phyloP scores from a whole-genome alignment of 768 basidiomycete genomes.

The Phaffia australis region DNA sequence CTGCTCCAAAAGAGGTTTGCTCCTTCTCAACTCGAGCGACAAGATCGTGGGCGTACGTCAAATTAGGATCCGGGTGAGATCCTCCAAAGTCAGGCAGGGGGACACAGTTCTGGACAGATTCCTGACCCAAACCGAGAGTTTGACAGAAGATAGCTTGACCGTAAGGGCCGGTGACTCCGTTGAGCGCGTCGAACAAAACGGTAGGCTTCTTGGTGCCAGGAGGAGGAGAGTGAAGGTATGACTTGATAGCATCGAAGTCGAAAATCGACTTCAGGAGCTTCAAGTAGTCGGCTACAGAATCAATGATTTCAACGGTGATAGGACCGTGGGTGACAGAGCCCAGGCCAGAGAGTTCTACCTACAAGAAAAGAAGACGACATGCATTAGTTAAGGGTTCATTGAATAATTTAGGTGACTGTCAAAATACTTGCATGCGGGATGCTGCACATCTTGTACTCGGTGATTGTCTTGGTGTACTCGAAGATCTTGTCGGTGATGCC shows the following conservation, averaged over 20 bases:
- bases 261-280: constrained; percentile 76
- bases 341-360: constrained; percentile 76
- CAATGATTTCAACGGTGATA: constrained; percentile 75
- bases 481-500: constrained; percentile 90
- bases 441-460: constrained; percentile 72
- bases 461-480: constrained; percentile 77
- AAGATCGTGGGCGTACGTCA: constrained; percentile 89
- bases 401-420: background rate
- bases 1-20: constrained; percentile 84
- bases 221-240: constrained; percentile 60
- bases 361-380: background rate
- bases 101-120: constrained; percentile 77
- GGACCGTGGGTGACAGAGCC: constrained; percentile 74
- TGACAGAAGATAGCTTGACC: constrained; percentile 76
- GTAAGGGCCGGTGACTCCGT: constrained; percentile 96
- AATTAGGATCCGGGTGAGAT: constrained; percentile 94
- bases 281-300: constrained; percentile 84
- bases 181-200: constrained; percentile 88
- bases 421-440: constrained; percentile 53
- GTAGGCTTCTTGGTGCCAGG: constrained; percentile 42
- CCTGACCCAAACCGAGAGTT: constrained; percentile 64
- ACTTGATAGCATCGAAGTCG: constrained; percentile 83
- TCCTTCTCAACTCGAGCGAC: constrained; percentile 83
- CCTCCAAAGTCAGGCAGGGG: constrained; percentile 94
- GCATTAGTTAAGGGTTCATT: background rate